Evolutionary conservation across 495 filamentous ascomycete genomes (phyloP).

Genomic region (Cladorrhinum samala): DNA sequence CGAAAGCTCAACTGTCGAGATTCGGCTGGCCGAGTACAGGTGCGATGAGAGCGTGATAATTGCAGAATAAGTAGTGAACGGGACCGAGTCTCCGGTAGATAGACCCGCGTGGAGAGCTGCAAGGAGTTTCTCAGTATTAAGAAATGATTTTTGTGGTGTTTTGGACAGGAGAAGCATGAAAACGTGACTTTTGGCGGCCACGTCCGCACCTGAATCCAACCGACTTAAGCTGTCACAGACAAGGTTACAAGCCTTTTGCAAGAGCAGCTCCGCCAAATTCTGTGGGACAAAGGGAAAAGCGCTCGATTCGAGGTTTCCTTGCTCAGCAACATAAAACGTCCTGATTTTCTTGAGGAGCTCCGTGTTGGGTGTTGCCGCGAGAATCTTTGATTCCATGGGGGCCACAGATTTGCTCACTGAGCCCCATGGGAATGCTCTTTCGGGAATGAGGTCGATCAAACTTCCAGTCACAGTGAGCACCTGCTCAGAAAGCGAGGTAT

Average conservation of each 20-base stretch:
- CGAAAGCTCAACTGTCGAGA: constrained; percentile 52
- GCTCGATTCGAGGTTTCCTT: constrained; percentile 47
- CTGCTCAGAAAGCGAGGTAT: constrained; percentile 22
- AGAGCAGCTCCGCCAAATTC: constrained; percentile 53
- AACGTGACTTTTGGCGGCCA: constrained; percentile 44
- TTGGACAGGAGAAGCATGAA: constrained; percentile 55
- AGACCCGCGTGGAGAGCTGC: constrained; percentile 47
- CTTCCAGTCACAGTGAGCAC: constrained; percentile 49
- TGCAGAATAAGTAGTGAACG: constrained; percentile 52
- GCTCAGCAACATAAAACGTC: constrained; percentile 56
- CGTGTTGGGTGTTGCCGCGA: constrained; percentile 32
- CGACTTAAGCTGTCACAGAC: constrained; percentile 40
- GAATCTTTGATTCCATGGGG: constrained; percentile 21
- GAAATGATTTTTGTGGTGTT: constrained; percentile 42
- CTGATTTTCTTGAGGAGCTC: constrained; percentile 56
- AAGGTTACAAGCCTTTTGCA: constrained; percentile 54
- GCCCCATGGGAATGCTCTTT: constrained; percentile 56
- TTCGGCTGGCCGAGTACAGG: constrained; percentile 53
- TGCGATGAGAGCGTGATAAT: constrained; percentile 56
- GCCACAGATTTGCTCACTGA: constrained; percentile 19
- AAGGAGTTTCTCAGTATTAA: constrained; percentile 51
- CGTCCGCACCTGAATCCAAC: constrained; percentile 27
- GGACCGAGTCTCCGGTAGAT: constrained; percentile 23
- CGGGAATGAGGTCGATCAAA: constrained; percentile 61
- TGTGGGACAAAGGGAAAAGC: constrained; percentile 52